Evolutionary conservation across 2,329 filamentous ascomycete species (phyloP), one percentile per base, ranked within the genome.

Genomic region (Aspergillus sergii): DNA sequence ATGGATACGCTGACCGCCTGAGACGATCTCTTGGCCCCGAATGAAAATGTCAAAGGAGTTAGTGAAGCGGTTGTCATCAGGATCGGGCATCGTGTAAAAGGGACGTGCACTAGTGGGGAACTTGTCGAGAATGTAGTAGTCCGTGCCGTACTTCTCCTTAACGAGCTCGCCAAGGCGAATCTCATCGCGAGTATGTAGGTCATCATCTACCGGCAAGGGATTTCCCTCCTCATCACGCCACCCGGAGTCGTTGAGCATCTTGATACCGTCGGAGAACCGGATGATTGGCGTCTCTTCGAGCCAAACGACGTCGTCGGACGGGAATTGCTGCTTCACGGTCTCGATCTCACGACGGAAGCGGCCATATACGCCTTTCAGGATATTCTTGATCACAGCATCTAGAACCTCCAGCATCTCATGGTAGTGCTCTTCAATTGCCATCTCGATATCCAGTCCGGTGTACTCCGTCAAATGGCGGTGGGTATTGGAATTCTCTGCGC

Each of bases 11-110:
- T 97, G 94, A 9, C 94, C 94, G 70, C 94, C 94, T 1, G 92
- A 94, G 53, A 94, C 89, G 62, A 97, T 95, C 76, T 97, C 94
- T 73, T 97, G 94, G 0, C 94, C 94, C 34, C 94, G 90, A 50
- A 97, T 86, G 80, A 97, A 97, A 62, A 97, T 96, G 75, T 97
- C 94, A 71, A 97, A 97, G 0, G 94, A 96, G 75, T 96, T 96
- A 57, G 94, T 97, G 75, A 89, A 88, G 39, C 85, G 83, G 14
- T 86, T 82, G 72, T 96, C 87, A 19, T 89, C 83, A 1, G 89
- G 86, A 66, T 96, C 92, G 32, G 90, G 90, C 86, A 96, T 94
- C 1, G 94, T 92, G 74, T 97, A 97, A 79, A 97, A 97, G 0
- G 94, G 94, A 50, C 94, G 88, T 2, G 92, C 94, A 8, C 88